These are phyloP conservation scores for Alisma plantagoaquatica DNA, from an alignment of 106 monocot species.

Conservation along the genomic window DNA sequence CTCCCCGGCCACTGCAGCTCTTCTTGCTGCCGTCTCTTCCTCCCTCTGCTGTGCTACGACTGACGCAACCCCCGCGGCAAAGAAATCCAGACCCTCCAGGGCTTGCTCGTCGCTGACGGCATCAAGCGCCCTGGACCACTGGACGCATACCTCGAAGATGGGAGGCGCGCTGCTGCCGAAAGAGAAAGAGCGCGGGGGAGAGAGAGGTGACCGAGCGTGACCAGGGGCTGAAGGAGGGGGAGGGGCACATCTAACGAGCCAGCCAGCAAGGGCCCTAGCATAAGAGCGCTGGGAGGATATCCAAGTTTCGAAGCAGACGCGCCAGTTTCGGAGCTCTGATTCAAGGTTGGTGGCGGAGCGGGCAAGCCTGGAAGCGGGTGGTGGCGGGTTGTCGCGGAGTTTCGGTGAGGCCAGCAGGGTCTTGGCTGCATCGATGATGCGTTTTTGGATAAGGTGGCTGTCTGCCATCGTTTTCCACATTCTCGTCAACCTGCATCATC, in stretches of 20 bases:
- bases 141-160: conserved; percentile 25
- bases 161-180: conserved; percentile 25
- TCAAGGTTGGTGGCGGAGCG: conserved; percentile 38
- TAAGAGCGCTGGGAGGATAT: conserved; percentile 46
- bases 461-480: conserved; percentile 80
- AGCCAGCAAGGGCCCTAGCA: conserved; percentile 47
- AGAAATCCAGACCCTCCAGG: conserved; percentile 83
- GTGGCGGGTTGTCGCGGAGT: conserved; percentile 9
- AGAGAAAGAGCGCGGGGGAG: conserved; percentile 14
- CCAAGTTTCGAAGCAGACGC: conserved; percentile 37
- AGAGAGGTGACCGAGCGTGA: conserved; percentile 4
- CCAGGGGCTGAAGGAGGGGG: background rate
- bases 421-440: conserved; percentile 64
- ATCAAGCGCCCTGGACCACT: conserved; percentile 53
- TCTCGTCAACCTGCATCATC: conserved; percentile 45
- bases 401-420: conserved; percentile 28
- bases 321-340: conserved; percentile 54
- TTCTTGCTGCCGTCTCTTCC: conserved; percentile 14
- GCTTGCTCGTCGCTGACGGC: conserved; percentile 53
- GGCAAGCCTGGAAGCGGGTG: conserved; percentile 5
- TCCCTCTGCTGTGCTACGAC: conserved; percentile 29
- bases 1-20: conserved; percentile 5
- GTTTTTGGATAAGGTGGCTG: conserved; percentile 60
- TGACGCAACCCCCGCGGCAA: conserved; percentile 78
- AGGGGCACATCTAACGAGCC: conserved; percentile 42